Evolutionary conservation across 2,329 filamentous ascomycete species (phyloP), one percentile per base, ranked within the genome.

Genomic region (Ascochyta lentis): DNA sequence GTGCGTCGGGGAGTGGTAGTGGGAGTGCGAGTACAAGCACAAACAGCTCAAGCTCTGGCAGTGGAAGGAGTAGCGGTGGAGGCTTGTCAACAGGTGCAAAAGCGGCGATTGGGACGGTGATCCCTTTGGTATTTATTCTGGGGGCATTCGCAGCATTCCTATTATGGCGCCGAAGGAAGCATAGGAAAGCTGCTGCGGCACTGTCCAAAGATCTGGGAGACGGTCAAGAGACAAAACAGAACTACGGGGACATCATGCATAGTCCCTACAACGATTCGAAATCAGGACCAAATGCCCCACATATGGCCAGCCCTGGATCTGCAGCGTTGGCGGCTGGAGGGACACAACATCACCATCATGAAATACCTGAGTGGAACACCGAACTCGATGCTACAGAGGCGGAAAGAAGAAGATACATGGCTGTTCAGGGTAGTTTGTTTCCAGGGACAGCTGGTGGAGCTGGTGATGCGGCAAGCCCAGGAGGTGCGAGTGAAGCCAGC

Each of bases 31-130:
- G 33, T 9, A 47, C 42, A 29, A 34, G 33, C 26, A 39, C 39
- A 19, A 37, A 26, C n/a, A 23, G 29, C 22, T 15, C 47, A 13
- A 40, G 24, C 2, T 10, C 27, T 13, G 42, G 42, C 26, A 44
- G 24, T 31, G 51, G 46, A 8, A 27, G 31, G 27, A 71, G 77
- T 7, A 81, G 82, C 4, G 46, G 39, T 3, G 70, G 77, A 6
- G 83, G 84, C 4, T 77, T 92, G 4, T 79, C 75, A 56, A 82
- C 82, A 48, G 81, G 83, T 33, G 88, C 88, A 34, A 92, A 85
- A 61, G 96, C 96, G 60, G 93, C 93, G 1, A 86, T 97, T 38
- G 93, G 92, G 1, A 93, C 96, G 0, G 90, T 96, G 7, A 89
- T 97, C 1, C 93, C 94, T 3, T 92, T 98, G 35, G 90, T 86